Evolutionary conservation across 1,139 yeast species (phyloP).

Genomic region (Nakaseomyces uthaithaninus): DNA sequence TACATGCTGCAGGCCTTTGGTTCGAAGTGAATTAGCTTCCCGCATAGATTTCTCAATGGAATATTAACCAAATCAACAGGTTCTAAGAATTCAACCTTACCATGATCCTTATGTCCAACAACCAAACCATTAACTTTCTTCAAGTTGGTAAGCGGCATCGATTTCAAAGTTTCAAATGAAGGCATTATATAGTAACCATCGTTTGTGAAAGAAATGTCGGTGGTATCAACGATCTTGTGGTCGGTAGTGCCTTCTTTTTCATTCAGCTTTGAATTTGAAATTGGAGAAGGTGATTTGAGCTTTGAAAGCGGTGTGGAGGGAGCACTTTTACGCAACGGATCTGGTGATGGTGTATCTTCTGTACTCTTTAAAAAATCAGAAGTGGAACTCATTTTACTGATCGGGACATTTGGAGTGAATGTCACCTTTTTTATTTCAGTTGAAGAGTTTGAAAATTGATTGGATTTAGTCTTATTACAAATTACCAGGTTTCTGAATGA

Average conservation of each 20-base stretch:
- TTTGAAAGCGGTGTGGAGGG: background rate
- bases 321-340: background rate
- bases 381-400: constrained; percentile 13
- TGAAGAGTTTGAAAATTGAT: constrained; percentile 10
- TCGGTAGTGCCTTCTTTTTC: background rate
- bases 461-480: constrained; percentile 14
- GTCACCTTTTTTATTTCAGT: constrained; percentile 16
- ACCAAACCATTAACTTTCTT: constrained; percentile 53
- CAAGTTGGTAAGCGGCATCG: constrained; percentile 53
- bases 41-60: constrained; percentile 54
- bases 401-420: constrained; percentile 15
- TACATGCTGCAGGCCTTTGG: constrained; percentile 59
- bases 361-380: constrained; percentile 10
- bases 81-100: constrained; percentile 59
- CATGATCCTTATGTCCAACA: constrained; percentile 74
- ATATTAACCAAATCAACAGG: constrained; percentile 77
- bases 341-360: constrained; percentile 17
- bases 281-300: background rate
- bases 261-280: background rate
- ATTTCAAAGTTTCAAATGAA: constrained; percentile 50
- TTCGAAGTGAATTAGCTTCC: constrained; percentile 52
- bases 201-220: constrained; percentile 40
- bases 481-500: constrained; percentile 24
- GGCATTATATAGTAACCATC: constrained; percentile 89
- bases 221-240: constrained; percentile 2